A percentile compares a stretch with the other conserved stretches of the same genome.
Conservation (phyloP, 2,329 filamentous ascomycete species). For the Coniella vitis region DNA sequence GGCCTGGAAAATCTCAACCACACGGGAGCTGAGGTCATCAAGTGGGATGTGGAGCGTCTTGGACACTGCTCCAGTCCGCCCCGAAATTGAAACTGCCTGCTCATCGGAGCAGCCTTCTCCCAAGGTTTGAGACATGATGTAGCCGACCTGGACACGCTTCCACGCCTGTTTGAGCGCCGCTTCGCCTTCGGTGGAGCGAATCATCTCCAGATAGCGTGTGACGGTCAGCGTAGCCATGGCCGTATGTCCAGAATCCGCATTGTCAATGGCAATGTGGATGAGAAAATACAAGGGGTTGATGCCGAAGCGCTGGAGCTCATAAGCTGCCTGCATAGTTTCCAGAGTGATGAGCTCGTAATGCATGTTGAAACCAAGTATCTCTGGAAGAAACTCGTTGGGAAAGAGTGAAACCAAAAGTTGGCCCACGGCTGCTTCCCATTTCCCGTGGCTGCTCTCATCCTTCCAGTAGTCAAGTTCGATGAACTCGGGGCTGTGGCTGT, state of each 20-base stretch:
- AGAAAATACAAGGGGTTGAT: slow-evolving; percentile 41
- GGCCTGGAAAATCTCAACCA: background rate
- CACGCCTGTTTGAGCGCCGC: slow-evolving; percentile 27
- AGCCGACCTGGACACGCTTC: slow-evolving; percentile 36
- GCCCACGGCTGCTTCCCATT: slow-evolving; percentile 20
- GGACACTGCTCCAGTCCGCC: background rate
- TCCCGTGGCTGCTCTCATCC: slow-evolving; percentile 6
- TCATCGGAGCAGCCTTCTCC: background rate
- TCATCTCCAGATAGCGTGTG: slow-evolving; percentile 29
- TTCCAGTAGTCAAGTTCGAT: background rate
- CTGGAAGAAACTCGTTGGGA: slow-evolving; percentile 40
- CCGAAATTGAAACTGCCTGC: background rate
- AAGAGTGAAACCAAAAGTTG: slow-evolving; percentile 31
- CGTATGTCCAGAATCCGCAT: slow-evolving; percentile 39
- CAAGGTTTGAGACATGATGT: slow-evolving; percentile 20
- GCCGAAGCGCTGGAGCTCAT: slow-evolving; percentile 36
- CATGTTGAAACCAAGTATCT: slow-evolving; percentile 45
- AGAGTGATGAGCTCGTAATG: slow-evolving; percentile 37
- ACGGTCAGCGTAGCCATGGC: slow-evolving; percentile 37
- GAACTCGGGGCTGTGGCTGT: slow-evolving; percentile 12
- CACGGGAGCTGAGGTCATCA: background rate
- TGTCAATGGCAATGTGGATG: slow-evolving; percentile 46
- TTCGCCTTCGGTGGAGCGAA: slow-evolving; percentile 20
- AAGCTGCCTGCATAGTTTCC: slow-evolving; percentile 31
- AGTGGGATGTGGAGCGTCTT: background rate